Conservation (phyloP, 2,329 filamentous ascomycete genomes). For the Arthrobotrys musiformis region DNA sequence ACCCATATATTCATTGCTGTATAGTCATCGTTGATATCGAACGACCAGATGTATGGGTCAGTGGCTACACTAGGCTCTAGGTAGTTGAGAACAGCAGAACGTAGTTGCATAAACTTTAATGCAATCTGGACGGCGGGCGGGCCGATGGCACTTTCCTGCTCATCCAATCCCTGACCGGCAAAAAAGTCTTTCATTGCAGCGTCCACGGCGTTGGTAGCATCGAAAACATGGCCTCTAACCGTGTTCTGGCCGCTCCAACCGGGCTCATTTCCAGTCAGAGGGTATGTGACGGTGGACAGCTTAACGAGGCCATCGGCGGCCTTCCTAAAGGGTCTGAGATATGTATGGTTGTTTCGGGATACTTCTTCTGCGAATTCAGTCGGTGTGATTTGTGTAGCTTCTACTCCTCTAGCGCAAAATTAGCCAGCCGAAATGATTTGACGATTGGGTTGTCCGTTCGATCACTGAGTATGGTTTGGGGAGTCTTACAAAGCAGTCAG, state of each 20-base stretch:
- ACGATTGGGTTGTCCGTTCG: too few relatives aligned
- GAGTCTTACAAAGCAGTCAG: too few relatives aligned
- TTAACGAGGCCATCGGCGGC: background rate
- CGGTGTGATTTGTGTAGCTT: background rate
- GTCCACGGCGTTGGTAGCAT: background rate
- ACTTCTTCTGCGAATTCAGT: background rate
- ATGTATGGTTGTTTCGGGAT: background rate
- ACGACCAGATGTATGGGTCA: background rate
- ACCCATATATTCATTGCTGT: background rate
- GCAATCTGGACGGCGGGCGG: background rate
- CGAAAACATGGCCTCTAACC: background rate
- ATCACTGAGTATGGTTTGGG: too few relatives aligned
- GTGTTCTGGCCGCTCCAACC: background rate
- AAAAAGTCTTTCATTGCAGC: background rate
- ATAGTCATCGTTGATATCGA: background rate
- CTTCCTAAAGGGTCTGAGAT: background rate
- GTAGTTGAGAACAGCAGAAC: background rate
- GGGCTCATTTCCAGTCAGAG: background rate
- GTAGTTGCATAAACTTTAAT: background rate
- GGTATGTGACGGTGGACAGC: slow-evolving; percentile 1
- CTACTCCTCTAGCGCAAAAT: background rate
- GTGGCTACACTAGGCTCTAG: background rate
- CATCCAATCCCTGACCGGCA: too few relatives aligned
- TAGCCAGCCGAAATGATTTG: too few relatives aligned
- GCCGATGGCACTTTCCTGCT: background rate